Base-by-base conservation (phyloP, 2,329 filamentous ascomycete genomes). In the Colletotrichum magnum region DNA sequence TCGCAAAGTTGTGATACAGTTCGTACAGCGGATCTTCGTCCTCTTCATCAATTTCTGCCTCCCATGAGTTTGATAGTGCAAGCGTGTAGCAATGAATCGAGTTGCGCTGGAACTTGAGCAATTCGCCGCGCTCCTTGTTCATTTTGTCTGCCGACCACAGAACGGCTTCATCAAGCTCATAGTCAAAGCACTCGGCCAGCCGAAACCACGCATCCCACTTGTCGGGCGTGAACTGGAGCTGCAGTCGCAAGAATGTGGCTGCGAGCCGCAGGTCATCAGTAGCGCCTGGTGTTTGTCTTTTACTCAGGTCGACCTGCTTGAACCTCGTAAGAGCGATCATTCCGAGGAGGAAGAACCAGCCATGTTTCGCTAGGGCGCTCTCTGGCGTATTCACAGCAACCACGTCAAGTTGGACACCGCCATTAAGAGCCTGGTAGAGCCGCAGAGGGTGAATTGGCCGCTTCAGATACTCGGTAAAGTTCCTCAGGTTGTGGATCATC, bases 201-300 rank as follows among this genome's bases (percentile, higher is more conserved):
- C 94, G 89, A 78, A 95, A 96, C 94, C 94, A 97, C 0, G 93
- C 92, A 77, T 97, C 93, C 94, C 94, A 97, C 64, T 91, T 90
- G 48, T 94, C 91, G 2, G 90, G 89, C 2, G 92, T 94, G 77
- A 94, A 94, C 73, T 97, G 94, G 1, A 97, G 80, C 77, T 97
- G 94, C 72, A 95, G 89, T 45, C 92, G 87, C 74, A 97, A 88
- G 76, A 94, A 96, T 0, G 90, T 92, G 53, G 93, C 90, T 3
- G 93, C 94, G 60, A 94, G 92, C 59, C 95, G 92, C 58, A 97
- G 84, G 75, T 97, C 94, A 73, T 95, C 93, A 0, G 93, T 95
- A 15, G 94, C 92, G 4, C 92, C 92, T 1, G 93, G 92, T 3
- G 89, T 93, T 74, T 94, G 88, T 21, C 94, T 89, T 75, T 95